phyloP scores from a whole-genome alignment of 768 basidiomycete species.

The Mycena chlorophos region DNA sequence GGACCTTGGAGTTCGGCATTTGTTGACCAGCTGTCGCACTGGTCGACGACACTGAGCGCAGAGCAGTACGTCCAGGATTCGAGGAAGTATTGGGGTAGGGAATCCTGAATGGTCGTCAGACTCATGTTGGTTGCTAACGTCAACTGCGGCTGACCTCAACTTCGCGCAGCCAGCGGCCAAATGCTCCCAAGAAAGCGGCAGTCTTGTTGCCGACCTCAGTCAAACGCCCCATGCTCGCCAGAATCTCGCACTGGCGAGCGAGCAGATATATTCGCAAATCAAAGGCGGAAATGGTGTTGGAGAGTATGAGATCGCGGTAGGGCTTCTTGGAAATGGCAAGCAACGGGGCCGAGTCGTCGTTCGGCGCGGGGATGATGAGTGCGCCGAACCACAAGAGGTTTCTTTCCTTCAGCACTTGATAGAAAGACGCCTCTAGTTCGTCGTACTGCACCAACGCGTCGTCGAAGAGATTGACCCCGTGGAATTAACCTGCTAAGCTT shows the following conservation, averaged over 20 bases:
- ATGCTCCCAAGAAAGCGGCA: constrained; percentile 70
- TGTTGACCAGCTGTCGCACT: constrained; percentile 73
- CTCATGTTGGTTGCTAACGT: constrained; percentile 3
- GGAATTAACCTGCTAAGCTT: constrained; percentile 88
- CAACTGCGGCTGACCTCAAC: constrained; percentile 55
- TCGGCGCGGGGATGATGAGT: constrained; percentile 65
- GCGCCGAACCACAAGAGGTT: constrained; percentile 92
- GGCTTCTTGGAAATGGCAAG: constrained; percentile 80
- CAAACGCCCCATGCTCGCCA: constrained; percentile 67
- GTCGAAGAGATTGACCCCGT: constrained; percentile 85
- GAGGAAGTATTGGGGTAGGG: constrained; percentile 70
- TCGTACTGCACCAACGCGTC: constrained; percentile 89
- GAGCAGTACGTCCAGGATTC: constrained; percentile 95
- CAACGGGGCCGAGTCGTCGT: constrained; percentile 80
- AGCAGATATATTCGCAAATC: constrained; percentile 92
- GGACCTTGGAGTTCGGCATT: constrained; percentile 47
- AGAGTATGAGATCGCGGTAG: constrained; percentile 85
- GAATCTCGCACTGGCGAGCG: constrained; percentile 76
- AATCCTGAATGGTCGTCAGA: constrained; percentile 36
- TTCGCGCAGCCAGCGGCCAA: constrained; percentile 74
- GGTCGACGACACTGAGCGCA: constrained; percentile 77
- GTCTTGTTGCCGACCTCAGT: constrained; percentile 73
- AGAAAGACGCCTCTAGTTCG: constrained; percentile 86
- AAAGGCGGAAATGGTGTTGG: constrained; percentile 89
- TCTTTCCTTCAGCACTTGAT: constrained; percentile 70